Conservation (phyloP, 179 eudicot species). For the Corrigiola litoralis region DNA sequence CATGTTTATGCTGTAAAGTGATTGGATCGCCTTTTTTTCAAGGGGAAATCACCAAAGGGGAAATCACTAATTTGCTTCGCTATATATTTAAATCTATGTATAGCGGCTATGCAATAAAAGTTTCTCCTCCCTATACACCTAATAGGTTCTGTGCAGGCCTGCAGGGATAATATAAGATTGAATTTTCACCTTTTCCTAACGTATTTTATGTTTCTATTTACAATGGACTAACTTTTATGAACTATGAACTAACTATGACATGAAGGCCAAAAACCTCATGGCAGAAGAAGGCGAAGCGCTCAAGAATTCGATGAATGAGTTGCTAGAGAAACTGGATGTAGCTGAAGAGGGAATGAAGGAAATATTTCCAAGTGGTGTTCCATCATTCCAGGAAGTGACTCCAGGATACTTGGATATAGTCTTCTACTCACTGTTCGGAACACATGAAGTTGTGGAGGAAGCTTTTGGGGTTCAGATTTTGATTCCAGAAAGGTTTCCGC, state of each 20-base stretch:
- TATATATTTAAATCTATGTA: no score
- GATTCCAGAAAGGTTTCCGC: constrained; percentile 9
- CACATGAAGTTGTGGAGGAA: background rate
- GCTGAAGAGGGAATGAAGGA: constrained; percentile 15
- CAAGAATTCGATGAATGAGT: background rate
- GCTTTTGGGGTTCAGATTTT: background rate
- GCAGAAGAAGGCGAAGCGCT: constrained; percentile 11
- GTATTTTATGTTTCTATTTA: no score
- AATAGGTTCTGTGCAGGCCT: no score
- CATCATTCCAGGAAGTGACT: background rate
- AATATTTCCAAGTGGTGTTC: background rate
- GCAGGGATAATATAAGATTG: no score
- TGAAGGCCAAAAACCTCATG: background rate
- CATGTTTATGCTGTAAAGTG: no score
- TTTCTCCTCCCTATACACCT: no score
- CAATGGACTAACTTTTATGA: background rate
- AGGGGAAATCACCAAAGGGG: no score
- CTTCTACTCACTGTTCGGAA: background rate
- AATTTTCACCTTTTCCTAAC: no score
- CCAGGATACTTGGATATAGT: constrained; percentile 16
- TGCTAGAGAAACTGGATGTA: constrained; percentile 3
- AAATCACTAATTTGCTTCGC: no score
- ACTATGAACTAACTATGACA: background rate
- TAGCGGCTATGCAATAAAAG: no score
- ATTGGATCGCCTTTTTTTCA: no score